phyloP scores from a whole-genome alignment of 176 grass and related monocot genomes.

The Phragmites australis region DNA sequence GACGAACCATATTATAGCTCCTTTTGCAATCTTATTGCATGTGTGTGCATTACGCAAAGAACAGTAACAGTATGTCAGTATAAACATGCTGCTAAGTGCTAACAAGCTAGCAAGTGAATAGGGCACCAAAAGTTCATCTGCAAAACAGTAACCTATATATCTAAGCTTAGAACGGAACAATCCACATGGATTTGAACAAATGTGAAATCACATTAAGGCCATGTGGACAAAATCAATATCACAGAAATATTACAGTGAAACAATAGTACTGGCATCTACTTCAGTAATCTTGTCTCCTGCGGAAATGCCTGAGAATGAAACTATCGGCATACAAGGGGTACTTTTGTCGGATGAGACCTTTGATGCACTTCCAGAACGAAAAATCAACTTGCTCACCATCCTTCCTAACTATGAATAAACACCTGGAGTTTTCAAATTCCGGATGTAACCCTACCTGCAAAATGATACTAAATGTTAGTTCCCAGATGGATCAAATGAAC shows the following conservation, averaged over 20 bases:
- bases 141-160: neutral
- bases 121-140: constrained; percentile 1
- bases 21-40: too few species aligned
- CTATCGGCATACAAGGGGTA: constrained; percentile 85
- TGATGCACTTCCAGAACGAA: constrained; percentile 99
- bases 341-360: constrained; percentile 87
- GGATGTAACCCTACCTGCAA: constrained; percentile 89
- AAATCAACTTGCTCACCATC: constrained; percentile 78
- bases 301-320: constrained; percentile 93
- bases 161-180: neutral
- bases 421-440: constrained; percentile 78
- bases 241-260: constrained; percentile 35
- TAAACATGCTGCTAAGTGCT: neutral
- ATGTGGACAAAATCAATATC: constrained; percentile 29
- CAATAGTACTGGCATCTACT: neutral
- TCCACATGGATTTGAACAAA: constrained; percentile 14
- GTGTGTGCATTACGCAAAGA: neutral
- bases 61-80: neutral
- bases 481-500: neutral
- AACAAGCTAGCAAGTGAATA: neutral
- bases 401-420: constrained; percentile 88
- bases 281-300: constrained; percentile 67
- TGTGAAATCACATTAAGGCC: constrained; percentile 29
- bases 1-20: too few species aligned
- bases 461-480: constrained; percentile 22